Base-by-base conservation (phyloP, 768 basidiomycete genomes). In the Atractiella rhizophila region DNA sequence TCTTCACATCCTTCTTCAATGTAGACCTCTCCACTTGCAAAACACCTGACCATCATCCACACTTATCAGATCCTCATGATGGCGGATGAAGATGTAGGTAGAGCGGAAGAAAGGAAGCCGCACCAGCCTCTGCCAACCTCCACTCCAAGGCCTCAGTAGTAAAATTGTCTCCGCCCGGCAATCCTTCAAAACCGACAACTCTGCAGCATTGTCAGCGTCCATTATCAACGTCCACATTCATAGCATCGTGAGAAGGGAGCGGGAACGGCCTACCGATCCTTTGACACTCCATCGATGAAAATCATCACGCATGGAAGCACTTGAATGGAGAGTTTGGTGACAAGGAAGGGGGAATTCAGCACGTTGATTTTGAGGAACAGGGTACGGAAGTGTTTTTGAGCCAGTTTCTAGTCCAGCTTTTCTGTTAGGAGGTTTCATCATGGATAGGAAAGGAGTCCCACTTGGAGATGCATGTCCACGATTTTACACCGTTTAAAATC, bases 301-400 rank as follows among this genome's bases (percentile, higher is more conserved):
- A 74, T 74, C 35, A 91, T 68, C 1, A 98, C 77, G 49, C 85
- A 91, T 9, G 91, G 91, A 18, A 98, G 64, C 25, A 96, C 75
- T 54, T 85, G 74, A 56, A 98, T 67, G 4, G 63, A 67, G 23
- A 98, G 68, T 50, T 74, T 76, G 54, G 80, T 73, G 5, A 96
- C 85, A 15, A 98, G 66, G 74, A 86, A 98, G 0, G 91, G 91
- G n/a, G 80, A 70, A 48, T 79, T 86, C 55, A 85, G 80, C 2
- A 94, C 91, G 42, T 82, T 79, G 0, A 85, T 82, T 27, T 79
- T 73, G 48, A 83, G 60, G 60, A 98, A 96, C 20, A 82, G 73
- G 11, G 91, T 96, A 42, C 70, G 64, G 52, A 74, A 74, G 56
- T 94, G 82, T 57, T 76, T 77, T 0, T 74, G 72, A 0, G 91